Evolutionary conservation across 108 stramenopile species (phyloP), one percentile per base, ranked within the genome.

Genomic region (Schizochytrium sp.): DNA sequence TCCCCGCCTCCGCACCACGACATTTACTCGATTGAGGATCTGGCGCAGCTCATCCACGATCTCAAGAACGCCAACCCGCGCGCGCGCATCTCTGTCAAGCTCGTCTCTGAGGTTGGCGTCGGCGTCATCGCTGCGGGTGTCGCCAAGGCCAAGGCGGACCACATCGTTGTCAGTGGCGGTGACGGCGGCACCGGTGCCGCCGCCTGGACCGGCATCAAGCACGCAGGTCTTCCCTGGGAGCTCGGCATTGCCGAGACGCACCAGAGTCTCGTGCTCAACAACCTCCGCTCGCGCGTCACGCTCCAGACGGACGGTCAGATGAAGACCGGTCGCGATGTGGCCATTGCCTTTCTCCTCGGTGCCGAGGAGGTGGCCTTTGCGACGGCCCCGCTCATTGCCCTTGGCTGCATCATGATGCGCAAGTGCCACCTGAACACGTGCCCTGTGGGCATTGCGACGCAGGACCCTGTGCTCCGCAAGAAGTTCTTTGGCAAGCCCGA

Each of bases 371-470:
- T 95, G 63, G 97, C 96, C 55, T 97, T 98, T 72, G 96, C 96
- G n/a, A 98, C 98, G 41, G 96, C 96, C 69, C 97, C 98, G 41
- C 90, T 98, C 43, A 96, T 98, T 90, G 95, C 96, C 12, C 94
- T 98, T 94, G 98, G 98, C 72, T 97, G 97, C 91, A 97, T 97
- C 88, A 98, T 98, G 97, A 97, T 97, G 97, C 93, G 97, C 72
- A 97, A 97, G 92, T 98, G 97, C 89, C 98, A 98, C 90, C 94
- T 98, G 90, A 98, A 98, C 91, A 98, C 97, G 12, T 98, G 97
- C 92, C 97, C 97, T 44, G 97, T 98, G 14, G 97, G 97, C 72
- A 97, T 97, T 90, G 97, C 97, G n/a, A 97, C 97, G 21, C 98
- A 98, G 95, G 98, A 98, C 89, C 97, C 97, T 89, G 96, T 97